A percentile compares a stretch with the other conserved stretches of the same genome.
Conservation (phyloP, 2,329 filamentous ascomycete species). For the Nemania serpens region DNA sequence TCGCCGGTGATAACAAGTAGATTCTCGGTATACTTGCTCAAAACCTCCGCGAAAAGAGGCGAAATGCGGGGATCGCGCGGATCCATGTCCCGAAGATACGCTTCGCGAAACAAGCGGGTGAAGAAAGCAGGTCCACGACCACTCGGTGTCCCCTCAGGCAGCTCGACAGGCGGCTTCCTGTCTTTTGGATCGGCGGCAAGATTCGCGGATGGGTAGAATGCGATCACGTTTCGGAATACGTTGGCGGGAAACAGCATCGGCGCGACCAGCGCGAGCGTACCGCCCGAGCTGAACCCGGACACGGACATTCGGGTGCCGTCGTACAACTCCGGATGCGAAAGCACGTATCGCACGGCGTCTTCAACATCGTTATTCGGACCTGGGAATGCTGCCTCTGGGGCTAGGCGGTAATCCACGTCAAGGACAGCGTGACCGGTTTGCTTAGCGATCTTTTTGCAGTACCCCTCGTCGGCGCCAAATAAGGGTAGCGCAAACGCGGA, state of each 20-base stretch:
- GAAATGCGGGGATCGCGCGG: background rate
- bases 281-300: conserved; percentile 54
- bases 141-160: conserved; percentile 23
- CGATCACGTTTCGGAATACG: conserved; percentile 55
- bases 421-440: conserved; percentile 31
- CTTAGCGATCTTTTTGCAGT: conserved; percentile 41
- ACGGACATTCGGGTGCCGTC: background rate
- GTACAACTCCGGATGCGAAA: background rate
- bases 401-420: conserved; percentile 41
- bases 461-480: conserved; percentile 45
- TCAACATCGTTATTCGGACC: conserved; percentile 38
- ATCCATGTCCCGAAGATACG: conserved; percentile 33
- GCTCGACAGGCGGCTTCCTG: conserved; percentile 37
- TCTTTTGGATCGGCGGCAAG: conserved; percentile 37
- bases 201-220: conserved; percentile 49
- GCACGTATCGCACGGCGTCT: conserved; percentile 42
- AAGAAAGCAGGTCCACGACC: conserved; percentile 4
- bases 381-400: conserved; percentile 48
- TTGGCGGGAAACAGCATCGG: conserved; percentile 43
- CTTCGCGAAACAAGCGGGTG: conserved; percentile 40
- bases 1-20: conserved; percentile 43
- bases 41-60: conserved; percentile 34
- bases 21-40: conserved; percentile 1
- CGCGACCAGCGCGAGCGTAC: conserved; percentile 47
- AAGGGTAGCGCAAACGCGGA: conserved; percentile 40